phyloP scores from a whole-genome alignment of 2,329 filamentous ascomycete genomes.

The Xylariaceae sp. region DNA sequence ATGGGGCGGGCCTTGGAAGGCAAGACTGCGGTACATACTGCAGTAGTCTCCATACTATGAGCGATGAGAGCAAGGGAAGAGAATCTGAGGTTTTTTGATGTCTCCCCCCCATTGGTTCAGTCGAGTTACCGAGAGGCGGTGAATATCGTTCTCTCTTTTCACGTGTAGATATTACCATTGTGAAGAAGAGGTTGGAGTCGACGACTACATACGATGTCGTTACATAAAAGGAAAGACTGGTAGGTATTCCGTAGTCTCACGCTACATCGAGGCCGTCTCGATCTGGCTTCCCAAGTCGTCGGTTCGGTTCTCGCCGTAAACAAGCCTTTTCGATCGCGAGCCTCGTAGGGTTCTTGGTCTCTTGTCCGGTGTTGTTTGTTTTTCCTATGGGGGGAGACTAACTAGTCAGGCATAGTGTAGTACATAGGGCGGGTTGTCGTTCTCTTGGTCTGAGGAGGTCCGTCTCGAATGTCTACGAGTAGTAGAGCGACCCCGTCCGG shows the following conservation, averaged over 20 bases:
- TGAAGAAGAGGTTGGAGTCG: not conserved
- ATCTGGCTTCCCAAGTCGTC: not conserved
- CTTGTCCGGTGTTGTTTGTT: not conserved
- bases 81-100: not conserved
- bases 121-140: not conserved
- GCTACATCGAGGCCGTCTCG: not conserved
- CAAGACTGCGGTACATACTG: constrained; percentile 5
- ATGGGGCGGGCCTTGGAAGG: constrained; percentile 18
- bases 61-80: not conserved
- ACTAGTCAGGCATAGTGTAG: not conserved
- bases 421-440: not conserved
- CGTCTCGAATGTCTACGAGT: not conserved
- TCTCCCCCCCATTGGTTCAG: not conserved
- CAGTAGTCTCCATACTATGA: constrained; percentile 7
- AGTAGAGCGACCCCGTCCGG: not conserved
- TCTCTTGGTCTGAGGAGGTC: not conserved
- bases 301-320: not conserved
- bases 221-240: not conserved
- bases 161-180: not conserved
- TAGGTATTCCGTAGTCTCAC: not conserved
- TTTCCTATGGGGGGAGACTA: not conserved
- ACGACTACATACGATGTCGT: not conserved
- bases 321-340: not conserved
- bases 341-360: not conserved
- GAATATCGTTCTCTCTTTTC: constrained; percentile 1